phyloP scores from a whole-genome alignment of 163 green algal genomes.

The Chloromonas sp. region DNA sequence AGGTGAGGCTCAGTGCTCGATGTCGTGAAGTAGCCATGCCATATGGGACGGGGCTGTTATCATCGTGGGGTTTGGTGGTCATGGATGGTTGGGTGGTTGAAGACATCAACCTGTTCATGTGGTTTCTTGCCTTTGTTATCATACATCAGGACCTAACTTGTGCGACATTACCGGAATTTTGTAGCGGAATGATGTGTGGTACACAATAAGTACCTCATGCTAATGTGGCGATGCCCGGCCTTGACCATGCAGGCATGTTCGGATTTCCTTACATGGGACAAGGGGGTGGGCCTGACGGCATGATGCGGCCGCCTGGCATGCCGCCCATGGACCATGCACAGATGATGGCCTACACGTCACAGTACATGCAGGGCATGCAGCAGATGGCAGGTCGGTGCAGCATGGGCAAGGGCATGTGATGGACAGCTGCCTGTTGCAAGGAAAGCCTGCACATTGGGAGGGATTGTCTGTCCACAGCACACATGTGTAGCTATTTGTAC shows the following conservation, averaged over 20 bases:
- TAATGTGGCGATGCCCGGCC: background rate
- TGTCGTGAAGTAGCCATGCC: no score
- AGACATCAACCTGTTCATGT: background rate
- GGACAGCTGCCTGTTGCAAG: no score
- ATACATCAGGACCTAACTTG: background rate
- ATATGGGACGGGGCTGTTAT: no score
- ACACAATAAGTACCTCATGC: background rate
- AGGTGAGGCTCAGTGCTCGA: background rate
- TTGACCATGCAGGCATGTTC: conserved; percentile 3
- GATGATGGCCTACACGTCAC: conserved; percentile 2
- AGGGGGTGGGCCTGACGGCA: background rate
- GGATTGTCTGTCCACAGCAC: no score
- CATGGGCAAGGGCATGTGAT: no score
- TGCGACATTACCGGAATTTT: no score
- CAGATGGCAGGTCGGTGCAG: background rate
- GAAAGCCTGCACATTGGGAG: no score
- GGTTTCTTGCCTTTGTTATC: background rate
- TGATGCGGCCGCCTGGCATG: background rate
- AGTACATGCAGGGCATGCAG: background rate
- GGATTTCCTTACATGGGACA: background rate
- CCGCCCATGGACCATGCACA: conserved; percentile 1
- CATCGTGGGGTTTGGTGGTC: background rate
- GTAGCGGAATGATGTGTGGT: no score
- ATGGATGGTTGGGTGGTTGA: background rate
- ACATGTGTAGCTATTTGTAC: no score